Evolutionary conservation across 2,329 filamentous ascomycete species (phyloP).

Genomic region (Ceratocystis smalleyi): DNA sequence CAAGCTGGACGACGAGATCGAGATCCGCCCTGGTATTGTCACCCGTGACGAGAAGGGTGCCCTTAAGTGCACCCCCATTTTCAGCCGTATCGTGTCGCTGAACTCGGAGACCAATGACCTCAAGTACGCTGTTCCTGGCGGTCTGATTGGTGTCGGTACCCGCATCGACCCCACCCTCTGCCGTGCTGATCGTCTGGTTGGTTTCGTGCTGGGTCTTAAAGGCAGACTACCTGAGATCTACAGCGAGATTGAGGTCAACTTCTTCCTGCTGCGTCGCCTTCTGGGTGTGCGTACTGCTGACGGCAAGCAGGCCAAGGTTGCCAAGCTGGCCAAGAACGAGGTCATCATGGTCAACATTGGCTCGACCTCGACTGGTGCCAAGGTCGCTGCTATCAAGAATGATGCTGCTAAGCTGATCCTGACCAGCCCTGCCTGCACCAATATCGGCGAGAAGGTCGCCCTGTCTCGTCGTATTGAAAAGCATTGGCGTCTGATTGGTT

Average conservation of each 20-base stretch:
- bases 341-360: slow-evolving; percentile 99
- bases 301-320: slow-evolving; percentile 98
- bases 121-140: slow-evolving; percentile 94
- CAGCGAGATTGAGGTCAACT: slow-evolving; percentile 97
- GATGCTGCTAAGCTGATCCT: slow-evolving; percentile 91
- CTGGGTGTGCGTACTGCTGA: slow-evolving; percentile 96
- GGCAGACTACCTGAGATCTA: slow-evolving; percentile 92
- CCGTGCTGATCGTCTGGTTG: slow-evolving; percentile 95
- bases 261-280: slow-evolving; percentile 87
- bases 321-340: slow-evolving; percentile 95
- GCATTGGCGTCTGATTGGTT: slow-evolving; percentile 92
- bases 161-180: slow-evolving; percentile 94
- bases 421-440: slow-evolving; percentile 88
- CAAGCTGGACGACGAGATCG: slow-evolving; percentile 94
- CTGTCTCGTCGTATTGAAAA: slow-evolving; percentile 94
- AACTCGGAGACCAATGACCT: slow-evolving; percentile 97
- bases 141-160: slow-evolving; percentile 95
- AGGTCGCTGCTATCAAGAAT: slow-evolving; percentile 92
- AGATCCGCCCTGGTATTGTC: slow-evolving; percentile 97
- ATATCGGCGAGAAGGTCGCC: slow-evolving; percentile 95
- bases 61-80: slow-evolving; percentile 93
- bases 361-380: slow-evolving; percentile 90
- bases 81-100: slow-evolving; percentile 82
- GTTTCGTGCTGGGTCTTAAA: slow-evolving; percentile 90
- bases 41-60: slow-evolving; percentile 85